Base-by-base conservation (phyloP, 106 monocot genomes). In the Platanthera guangdongensis region DNA sequence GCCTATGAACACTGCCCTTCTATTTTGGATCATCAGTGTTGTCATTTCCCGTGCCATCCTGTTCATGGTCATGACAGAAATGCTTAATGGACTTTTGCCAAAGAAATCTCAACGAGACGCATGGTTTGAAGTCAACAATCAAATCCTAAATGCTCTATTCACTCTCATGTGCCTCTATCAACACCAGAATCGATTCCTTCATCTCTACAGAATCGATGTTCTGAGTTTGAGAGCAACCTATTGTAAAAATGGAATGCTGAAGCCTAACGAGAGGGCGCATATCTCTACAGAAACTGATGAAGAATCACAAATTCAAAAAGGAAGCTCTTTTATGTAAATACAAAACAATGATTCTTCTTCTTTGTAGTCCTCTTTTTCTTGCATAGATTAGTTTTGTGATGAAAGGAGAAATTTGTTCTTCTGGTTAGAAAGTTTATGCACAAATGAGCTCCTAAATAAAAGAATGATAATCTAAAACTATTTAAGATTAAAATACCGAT, bases 81-180 rank as follows among this genome's bases (percentile, higher is more conserved):
- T 79, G 72, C 72, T 79, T 3, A 79, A 79, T 28, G 13, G 8
- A 47, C 72, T 57, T 60, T 59, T 79, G 59, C 79, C 71, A 11
- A 22, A 25, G 13, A 79, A 79, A 72, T 79, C 79, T 6, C 69
- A 79, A 28, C 62, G 77, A 16, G 51, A 72, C 60, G 48, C 63
- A 5, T 77, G 73, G 70, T 64, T 70, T 16, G 76, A 71, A 28
- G 60, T 77, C 71, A 77, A 64, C 9, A 83, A 79, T 14, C 64
- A 79, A 67, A 79, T 79, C 71, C 48, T 79, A 30, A 79, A 79
- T 22, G 79, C 79, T 48, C 72, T 79, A 25, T 79, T 79, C 59
- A 79, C 79, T 72, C 79, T 79, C 47, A 79, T 79, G 79, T 55
- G 57, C 55, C 79, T 79, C n/a, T 72, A 79, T 59, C 79, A 79